Conservation (phyloP, 192 early-diverging fungal genomes). For the Rhizophlyctis rosea region DNA sequence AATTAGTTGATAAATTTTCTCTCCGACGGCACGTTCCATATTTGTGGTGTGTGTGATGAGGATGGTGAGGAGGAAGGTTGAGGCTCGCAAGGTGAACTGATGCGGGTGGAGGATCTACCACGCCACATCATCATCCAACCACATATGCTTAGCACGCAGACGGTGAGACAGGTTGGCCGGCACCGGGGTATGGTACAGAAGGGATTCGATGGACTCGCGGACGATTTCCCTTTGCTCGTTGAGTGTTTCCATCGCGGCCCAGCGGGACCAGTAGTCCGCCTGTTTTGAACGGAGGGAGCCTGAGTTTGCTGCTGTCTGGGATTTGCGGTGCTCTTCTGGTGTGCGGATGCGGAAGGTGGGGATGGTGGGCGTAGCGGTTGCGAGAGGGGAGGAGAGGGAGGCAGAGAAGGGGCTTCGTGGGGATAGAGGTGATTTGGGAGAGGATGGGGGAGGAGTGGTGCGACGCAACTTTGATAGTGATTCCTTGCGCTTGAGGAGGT, state of each 20-base stretch:
- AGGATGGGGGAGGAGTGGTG: conserved; percentile 1
- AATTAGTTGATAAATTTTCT: no score
- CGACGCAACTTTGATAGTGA: conserved; percentile 2
- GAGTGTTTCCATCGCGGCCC: conserved; percentile 17
- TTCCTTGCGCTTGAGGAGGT: conserved; percentile 7
- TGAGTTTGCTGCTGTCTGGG: conserved; percentile 7
- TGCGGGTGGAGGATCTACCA: no score
- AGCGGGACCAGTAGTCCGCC: conserved; percentile 17
- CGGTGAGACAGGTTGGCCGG: background rate
- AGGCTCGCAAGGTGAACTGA: no score
- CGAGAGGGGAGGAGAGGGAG: no score
- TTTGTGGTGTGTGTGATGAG: no score
- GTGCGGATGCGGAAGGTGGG: no score
- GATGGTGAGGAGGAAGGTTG: no score
- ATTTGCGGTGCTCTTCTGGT: conserved; percentile 12
- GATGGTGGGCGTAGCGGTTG: no score
- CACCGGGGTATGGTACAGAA: background rate
- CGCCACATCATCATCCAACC: conserved; percentile 8
- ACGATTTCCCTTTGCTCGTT: conserved; percentile 17
- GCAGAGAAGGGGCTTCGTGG: background rate
- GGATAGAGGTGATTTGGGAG: background rate
- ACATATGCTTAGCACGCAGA: conserved; percentile 1
- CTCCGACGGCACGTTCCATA: no score
- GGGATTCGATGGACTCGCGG: conserved; percentile 6
- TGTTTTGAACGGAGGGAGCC: conserved; percentile 2